Conservation (phyloP, 352 stramenopile genomes). For the Globisporangium heterothallicum region DNA sequence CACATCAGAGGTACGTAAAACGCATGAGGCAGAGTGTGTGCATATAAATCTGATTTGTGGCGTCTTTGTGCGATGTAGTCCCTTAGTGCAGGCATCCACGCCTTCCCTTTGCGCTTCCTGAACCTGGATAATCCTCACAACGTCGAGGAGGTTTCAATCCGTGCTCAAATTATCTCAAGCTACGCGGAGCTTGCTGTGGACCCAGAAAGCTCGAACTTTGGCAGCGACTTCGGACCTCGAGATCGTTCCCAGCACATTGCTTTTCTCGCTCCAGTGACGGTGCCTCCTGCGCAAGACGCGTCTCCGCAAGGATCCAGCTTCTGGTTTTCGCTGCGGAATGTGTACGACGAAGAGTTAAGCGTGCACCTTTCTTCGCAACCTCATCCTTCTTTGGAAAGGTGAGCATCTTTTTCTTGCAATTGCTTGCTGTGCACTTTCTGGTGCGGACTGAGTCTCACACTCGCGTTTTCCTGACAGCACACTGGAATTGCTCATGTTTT, state of each 20-base stretch:
- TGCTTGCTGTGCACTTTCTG: background rate
- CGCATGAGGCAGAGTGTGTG: background rate
- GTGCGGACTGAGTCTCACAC: slow-evolving; percentile 7
- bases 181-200: slow-evolving; percentile 80
- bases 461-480: slow-evolving; percentile 29
- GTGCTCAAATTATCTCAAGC: slow-evolving; percentile 77
- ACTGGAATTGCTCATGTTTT: slow-evolving; percentile 69
- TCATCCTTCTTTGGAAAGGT: slow-evolving; percentile 42
- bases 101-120: slow-evolving; percentile 58
- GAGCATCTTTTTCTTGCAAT: no score
- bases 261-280: slow-evolving; percentile 66
- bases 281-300: slow-evolving; percentile 53
- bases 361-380: slow-evolving; percentile 53
- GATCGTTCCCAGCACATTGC: slow-evolving; percentile 36
- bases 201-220: slow-evolving; percentile 58
- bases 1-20: slow-evolving; percentile 44
- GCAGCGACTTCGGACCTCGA: slow-evolving; percentile 12
- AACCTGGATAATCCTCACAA: slow-evolving; percentile 84
- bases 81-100: slow-evolving; percentile 43
- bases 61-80: slow-evolving; percentile 22
- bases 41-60: background rate
- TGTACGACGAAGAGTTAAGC: slow-evolving; percentile 81
- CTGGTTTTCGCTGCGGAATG: slow-evolving; percentile 81
- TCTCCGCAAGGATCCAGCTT: slow-evolving; percentile 60
- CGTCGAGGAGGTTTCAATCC: slow-evolving; percentile 51